Base-by-base conservation (phyloP, 768 basidiomycete genomes). In the Suillus americanus region DNA sequence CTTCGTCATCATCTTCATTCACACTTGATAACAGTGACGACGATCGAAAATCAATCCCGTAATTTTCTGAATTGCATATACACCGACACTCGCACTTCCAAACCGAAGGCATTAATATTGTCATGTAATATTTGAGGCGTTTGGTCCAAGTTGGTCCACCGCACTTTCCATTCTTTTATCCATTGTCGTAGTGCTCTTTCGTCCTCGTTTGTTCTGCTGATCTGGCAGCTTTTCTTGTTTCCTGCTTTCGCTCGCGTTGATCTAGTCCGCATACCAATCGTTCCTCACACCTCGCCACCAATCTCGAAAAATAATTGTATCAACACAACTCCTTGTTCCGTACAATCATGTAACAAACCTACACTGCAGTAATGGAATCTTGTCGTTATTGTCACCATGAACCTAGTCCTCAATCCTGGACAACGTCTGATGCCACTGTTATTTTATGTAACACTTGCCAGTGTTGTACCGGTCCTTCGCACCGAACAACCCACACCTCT, bases 401-500 rank as follows among this genome's bases (percentile, higher is more conserved):
- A 12, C 37, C 8, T 28, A 57, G 18, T 20, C 57, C 40, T 41
- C 25, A 4, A 40, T 40, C 14, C 55, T 57, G 38, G 55, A 14
- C n/a, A 23, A 40, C 37, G 18, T 20, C 38, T 20, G 38, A 3
- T 13, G 57, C 30, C 40, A 2, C 12, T 28, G 12, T 14, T n/a
- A 81, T 70, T 66, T 76, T 83, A 38, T 79, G 81, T 33, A 85
- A 69, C 3, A 88, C 76, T 50, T 74, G 70, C 89, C 89, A 91
- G 25, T 72, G 75, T 64, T 85, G 83, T 0, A 89, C 87, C 0
- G 82, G 84, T 16, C 88, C 89, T 20, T 83, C 82, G 67, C 88
- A 90, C 37, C 77, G 71, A n/a, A 80, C 81, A 38, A 85, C 70
- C 89, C 89, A 90, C 37, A 89, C 72, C 68, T 89, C 86, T 46